Conservation (phyloP, 2,329 filamentous ascomycete species). For the Talaromyces sp. region DNA sequence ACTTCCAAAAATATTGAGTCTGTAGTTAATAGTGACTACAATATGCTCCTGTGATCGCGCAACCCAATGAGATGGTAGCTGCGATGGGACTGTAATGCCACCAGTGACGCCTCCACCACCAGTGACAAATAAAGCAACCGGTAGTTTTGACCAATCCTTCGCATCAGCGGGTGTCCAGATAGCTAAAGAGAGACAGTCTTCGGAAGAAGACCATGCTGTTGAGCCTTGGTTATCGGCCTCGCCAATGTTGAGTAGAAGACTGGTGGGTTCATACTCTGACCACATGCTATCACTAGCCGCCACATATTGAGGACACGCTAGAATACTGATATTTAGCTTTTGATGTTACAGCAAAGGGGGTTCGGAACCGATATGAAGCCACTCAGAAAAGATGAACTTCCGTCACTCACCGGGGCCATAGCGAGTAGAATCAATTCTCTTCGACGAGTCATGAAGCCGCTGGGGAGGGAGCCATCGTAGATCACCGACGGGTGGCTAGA, state of each 20-base stretch:
- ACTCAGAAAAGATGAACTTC: background rate
- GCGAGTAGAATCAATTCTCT: conserved; percentile 25
- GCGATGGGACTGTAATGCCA: conserved; percentile 42
- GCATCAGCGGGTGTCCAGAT: conserved; percentile 45
- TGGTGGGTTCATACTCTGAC: conserved; percentile 24
- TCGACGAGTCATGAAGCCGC: conserved; percentile 9
- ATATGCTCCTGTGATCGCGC: conserved; percentile 44
- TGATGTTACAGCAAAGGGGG: background rate
- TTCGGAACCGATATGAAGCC: background rate
- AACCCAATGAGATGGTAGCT: conserved; percentile 33
- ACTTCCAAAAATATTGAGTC: conserved; percentile 31
- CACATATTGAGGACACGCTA: conserved; percentile 32
- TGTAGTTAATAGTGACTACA: conserved; percentile 43
- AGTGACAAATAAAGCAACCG: conserved; percentile 26
- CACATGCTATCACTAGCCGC: conserved; percentile 28
- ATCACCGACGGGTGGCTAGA: conserved; percentile 30
- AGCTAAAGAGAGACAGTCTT: conserved; percentile 49
- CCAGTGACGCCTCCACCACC: conserved; percentile 27
- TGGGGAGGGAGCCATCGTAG: conserved; percentile 37
- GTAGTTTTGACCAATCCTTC: conserved; percentile 15
- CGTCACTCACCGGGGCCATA: conserved; percentile 8
- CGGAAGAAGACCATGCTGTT: conserved; percentile 28
- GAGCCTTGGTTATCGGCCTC: conserved; percentile 19
- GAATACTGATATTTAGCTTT: conserved; percentile 10
- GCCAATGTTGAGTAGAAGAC: conserved; percentile 9